A percentile compares a stretch with the other conserved stretches of the same genome.
Conservation (phyloP, 1,284 basidiomycete genomes). For the Irpex lacteus region DNA sequence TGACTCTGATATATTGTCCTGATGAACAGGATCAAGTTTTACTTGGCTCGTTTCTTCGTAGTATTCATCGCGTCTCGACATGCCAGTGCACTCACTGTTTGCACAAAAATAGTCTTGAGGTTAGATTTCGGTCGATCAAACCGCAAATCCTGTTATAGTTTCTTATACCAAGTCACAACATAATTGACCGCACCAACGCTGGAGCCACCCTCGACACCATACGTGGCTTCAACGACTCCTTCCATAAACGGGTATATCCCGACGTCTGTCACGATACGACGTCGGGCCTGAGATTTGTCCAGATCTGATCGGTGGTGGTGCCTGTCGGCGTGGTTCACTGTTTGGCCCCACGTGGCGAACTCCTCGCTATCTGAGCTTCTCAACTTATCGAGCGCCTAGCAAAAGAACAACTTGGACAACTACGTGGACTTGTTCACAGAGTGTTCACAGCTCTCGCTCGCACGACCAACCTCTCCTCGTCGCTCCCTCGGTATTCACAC, state of each 20-base stretch:
- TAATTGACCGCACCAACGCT: neutral
- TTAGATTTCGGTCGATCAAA: no score
- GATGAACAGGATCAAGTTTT: no score
- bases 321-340: constrained; percentile 1
- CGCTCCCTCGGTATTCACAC: neutral
- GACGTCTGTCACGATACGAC: neutral
- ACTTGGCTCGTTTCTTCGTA: neutral
- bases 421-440: neutral
- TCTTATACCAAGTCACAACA: no score
- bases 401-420: neutral
- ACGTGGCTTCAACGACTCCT: neutral
- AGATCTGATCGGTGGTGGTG: constrained; percentile 1
- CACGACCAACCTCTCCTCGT: neutral
- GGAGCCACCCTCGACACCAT: neutral
- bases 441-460: neutral
- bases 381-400: neutral
- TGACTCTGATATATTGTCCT: no score
- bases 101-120: no score
- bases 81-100: no score
- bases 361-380: neutral
- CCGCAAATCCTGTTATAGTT: no score
- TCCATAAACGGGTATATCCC: neutral
- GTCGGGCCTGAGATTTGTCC: neutral
- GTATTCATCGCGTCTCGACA: no score
- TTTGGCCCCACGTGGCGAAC: neutral